Conservation (phyloP, 352 stramenopile species). For the Globisporangium cylindrosporum region DNA sequence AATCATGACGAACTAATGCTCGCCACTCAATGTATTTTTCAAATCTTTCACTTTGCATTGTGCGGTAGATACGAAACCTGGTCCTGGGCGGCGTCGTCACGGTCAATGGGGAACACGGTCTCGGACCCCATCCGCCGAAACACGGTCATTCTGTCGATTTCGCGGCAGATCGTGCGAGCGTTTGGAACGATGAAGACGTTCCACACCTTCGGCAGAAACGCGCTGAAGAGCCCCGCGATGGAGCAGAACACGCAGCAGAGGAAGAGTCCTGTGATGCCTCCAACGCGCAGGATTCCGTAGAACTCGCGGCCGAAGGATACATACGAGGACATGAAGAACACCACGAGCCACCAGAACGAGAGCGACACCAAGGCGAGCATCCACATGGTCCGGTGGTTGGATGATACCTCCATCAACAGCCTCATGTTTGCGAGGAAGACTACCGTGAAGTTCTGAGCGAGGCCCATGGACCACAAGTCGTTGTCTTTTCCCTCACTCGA, state of each 20-base stretch:
- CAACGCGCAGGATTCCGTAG: slow-evolving; percentile 50
- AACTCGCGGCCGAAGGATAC: slow-evolving; percentile 60
- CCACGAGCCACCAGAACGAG: slow-evolving; percentile 46
- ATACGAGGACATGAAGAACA: slow-evolving; percentile 44
- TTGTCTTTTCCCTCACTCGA: slow-evolving; percentile 51
- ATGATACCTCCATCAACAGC: slow-evolving; percentile 48
- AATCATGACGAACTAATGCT: background rate
- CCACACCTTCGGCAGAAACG: slow-evolving; percentile 31
- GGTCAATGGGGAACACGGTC: slow-evolving; percentile 41
- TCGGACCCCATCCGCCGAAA: slow-evolving; percentile 25
- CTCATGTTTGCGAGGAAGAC: slow-evolving; percentile 54
- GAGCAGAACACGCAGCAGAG: slow-evolving; percentile 36
- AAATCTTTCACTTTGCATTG: background rate
- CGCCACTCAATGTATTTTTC: background rate
- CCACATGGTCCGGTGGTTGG: slow-evolving; percentile 22
- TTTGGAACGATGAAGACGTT: slow-evolving; percentile 35
- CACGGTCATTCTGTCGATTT: slow-evolving; percentile 37
- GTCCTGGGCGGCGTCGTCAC: slow-evolving; percentile 14
- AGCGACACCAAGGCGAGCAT: slow-evolving; percentile 37
- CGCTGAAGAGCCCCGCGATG: slow-evolving; percentile 26
- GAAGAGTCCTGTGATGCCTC: slow-evolving; percentile 36
- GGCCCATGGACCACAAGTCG: slow-evolving; percentile 61
- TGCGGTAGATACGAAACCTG: background rate
- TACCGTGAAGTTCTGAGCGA: slow-evolving; percentile 63
- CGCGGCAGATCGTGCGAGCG: slow-evolving; percentile 44